Evolutionary conservation across 106 monocot species (phyloP).

Genomic region (Gastrodia elata): DNA sequence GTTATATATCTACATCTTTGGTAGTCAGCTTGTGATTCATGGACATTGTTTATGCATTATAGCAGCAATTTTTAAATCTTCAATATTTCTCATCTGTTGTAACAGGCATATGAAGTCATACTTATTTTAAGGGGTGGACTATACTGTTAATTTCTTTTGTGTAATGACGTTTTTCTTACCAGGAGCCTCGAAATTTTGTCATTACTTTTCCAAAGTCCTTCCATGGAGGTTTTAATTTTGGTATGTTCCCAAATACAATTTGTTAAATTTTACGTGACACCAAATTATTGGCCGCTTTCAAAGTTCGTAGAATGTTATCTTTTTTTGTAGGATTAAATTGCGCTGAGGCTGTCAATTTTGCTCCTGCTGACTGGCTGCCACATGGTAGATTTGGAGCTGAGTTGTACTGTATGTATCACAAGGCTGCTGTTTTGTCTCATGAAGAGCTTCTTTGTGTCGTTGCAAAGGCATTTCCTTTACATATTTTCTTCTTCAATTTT

Average conservation of each 20-base stretch:
- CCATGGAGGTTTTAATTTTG: conserved; percentile 83
- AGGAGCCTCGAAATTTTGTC: conserved; percentile 90
- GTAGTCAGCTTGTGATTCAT: background rate
- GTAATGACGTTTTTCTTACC: background rate
- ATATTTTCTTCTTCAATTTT: background rate
- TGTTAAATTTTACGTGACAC: background rate
- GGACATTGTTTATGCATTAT: background rate
- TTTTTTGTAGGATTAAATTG: conserved; percentile 59
- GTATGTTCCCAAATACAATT: conserved; percentile 21
- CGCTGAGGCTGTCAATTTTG: conserved; percentile 93
- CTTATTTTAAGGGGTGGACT: background rate
- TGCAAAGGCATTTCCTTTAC: conserved; percentile 36
- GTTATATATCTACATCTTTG: background rate
- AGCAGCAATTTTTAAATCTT: background rate
- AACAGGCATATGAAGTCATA: background rate
- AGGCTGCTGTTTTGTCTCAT: conserved; percentile 67
- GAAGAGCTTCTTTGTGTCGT: conserved; percentile 70
- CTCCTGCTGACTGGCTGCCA: conserved; percentile 79
- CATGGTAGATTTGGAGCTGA: conserved; percentile 76
- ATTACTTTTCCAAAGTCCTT: conserved; percentile 76
- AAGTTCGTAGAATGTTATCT: background rate
- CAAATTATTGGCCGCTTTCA: background rate
- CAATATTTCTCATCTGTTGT: background rate
- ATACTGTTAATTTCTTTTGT: background rate
- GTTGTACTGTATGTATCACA: conserved; percentile 58